Evolutionary conservation across 2,329 filamentous ascomycete species (phyloP), one percentile per base, ranked within the genome.

Genomic region (Neofusicoccum parvum): DNA sequence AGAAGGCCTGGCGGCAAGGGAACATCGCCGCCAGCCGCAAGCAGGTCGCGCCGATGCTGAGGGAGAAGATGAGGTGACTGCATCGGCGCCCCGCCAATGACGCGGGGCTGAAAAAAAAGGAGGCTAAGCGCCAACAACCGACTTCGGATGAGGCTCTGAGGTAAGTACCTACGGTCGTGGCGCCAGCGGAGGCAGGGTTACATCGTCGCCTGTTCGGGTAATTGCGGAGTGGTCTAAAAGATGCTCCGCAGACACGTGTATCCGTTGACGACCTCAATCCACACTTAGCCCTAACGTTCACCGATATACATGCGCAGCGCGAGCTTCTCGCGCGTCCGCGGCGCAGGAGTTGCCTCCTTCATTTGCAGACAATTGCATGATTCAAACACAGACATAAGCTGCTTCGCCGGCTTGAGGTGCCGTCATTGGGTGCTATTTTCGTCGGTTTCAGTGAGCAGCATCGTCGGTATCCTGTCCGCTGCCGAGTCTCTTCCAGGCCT

Each of bases 1-100:
- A 87, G 70, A 81, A 80, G 67, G 86, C 87, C 27, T 94, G 91
- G 91, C 81, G 79, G 70, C 91, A 94, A 79, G 78, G 76, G 15
- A 82, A 87, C 67, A 76, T 86, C 49, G 80, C 81, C 51, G 85
- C 86, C 67, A 89, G 86, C 72, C 80, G 87, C 68, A 90, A 90
- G 75, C 84, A 85, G 76, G 86, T 89, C 58, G 87, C 82, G 15
- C 87, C 87, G 62, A 70, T 89, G 71, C 70, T 89, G 59, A 80
- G 87, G 68, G 79, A 81, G 68, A 65, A 34, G 48, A 59, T 65
- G 64, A 59, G 54, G 45, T 65, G 53, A 51, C 63, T 43, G 32
- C 45, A 51, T 46, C 20, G 34, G 45, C 27, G 45, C 59, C 59
- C 59, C 45, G 46, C 59, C 45, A 51, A 51, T 51, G 46, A 14